These are phyloP conservation scores for Fusarium buxicola DNA, from an alignment of 2,329 filamentous ascomycete genomes.

Conservation along the genomic window DNA sequence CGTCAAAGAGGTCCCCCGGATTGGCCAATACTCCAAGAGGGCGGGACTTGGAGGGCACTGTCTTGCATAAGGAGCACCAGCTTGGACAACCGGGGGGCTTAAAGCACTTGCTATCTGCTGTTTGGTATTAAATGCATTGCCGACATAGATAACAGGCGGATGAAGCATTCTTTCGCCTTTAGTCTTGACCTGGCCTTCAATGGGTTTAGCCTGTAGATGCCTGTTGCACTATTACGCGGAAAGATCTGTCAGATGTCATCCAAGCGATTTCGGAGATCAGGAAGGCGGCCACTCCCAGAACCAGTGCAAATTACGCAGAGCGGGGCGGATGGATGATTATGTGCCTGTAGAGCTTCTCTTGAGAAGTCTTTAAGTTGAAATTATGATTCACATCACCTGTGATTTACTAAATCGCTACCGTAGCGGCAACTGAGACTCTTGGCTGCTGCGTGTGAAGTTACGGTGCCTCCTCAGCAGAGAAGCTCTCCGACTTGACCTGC, in stretches of 20 bases:
- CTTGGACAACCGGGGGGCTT: slow-evolving; percentile 47
- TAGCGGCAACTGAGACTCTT: slow-evolving; percentile 2
- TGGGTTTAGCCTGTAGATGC: slow-evolving; percentile 1
- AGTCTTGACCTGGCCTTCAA: slow-evolving; percentile 4
- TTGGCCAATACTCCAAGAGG: slow-evolving; percentile 46
- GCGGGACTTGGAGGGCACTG: slow-evolving; percentile 41
- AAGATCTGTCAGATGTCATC: not conserved
- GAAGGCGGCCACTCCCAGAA: not conserved
- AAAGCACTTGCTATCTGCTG: slow-evolving; percentile 45
- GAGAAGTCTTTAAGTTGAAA: not conserved
- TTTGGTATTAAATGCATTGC: slow-evolving; percentile 43
- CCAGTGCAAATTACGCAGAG: too few relatives aligned
- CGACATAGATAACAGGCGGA: too few relatives aligned
- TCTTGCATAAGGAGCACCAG: slow-evolving; percentile 47
- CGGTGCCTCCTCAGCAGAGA: not conserved
- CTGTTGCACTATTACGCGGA: not conserved
- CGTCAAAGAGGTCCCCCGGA: slow-evolving; percentile 48
- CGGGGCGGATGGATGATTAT: not conserved
- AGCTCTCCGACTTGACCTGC: slow-evolving; percentile 1
- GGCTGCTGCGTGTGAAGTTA: not conserved
- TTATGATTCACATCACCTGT: not conserved
- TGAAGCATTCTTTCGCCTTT: slow-evolving; percentile 8
- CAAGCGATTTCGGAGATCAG: not conserved
- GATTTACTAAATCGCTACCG: not conserved
- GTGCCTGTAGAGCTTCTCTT: slow-evolving; percentile 2